These are phyloP conservation scores for Aphanomyces astaci DNA, from an alignment of 352 stramenopile genomes.

Conservation along the genomic window DNA sequence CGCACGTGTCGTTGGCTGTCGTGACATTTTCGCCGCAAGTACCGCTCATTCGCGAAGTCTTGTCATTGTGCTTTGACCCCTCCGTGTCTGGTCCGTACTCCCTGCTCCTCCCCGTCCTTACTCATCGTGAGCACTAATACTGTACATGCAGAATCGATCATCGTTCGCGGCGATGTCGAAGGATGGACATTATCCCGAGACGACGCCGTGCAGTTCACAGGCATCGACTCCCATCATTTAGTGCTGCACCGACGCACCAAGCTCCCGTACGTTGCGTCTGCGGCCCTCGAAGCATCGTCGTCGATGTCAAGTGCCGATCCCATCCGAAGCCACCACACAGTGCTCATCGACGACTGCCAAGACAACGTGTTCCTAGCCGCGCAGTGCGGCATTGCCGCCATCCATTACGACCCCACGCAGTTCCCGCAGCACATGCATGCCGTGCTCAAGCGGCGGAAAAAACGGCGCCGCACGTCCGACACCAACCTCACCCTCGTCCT, in stretches of 20 bases:
- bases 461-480: not conserved
- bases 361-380: slow-evolving; percentile 66
- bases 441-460: not conserved
- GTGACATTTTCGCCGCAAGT: slow-evolving; percentile 78
- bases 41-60: slow-evolving; percentile 50
- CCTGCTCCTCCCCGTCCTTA: not conserved
- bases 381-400: slow-evolving; percentile 58
- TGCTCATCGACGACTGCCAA: slow-evolving; percentile 73
- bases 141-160: slow-evolving; percentile 28
- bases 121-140: no score
- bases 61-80: slow-evolving; percentile 41
- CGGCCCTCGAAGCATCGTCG: slow-evolving; percentile 7
- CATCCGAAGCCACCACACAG: slow-evolving; percentile 55
- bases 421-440: slow-evolving; percentile 8
- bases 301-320: slow-evolving; percentile 11
- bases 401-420: slow-evolving; percentile 52
- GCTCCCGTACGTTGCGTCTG: slow-evolving; percentile 16
- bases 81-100: slow-evolving; percentile 25
- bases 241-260: not conserved
- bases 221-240: slow-evolving; percentile 19
- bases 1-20: slow-evolving; percentile 48
- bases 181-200: slow-evolving; percentile 47
- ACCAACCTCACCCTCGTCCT: not conserved
- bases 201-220: slow-evolving; percentile 38
- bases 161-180: slow-evolving; percentile 54